Base-by-base conservation (phyloP, 169 alveolate species). In the Theileria annulata region DNA sequence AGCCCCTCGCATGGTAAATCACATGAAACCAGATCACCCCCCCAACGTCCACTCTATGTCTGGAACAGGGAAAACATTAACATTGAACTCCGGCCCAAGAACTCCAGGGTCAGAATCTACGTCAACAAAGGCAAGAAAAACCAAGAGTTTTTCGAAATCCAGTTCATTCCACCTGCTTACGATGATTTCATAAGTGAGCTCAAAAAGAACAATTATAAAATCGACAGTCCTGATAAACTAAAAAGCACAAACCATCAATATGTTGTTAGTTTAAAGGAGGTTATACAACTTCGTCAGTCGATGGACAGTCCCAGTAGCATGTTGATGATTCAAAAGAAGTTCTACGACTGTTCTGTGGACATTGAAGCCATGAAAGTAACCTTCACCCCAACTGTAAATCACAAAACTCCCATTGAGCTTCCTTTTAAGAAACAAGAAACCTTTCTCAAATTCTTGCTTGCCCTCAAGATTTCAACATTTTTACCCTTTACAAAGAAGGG, bases 71-170 rank as follows among this genome's bases (percentile, higher is more conserved):
- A 85, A 27, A 67, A 67, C 35, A 51, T 85, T 15, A 78, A 78
- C 62, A 67, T 87, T 25, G 79, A 77, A 48, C 5, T 71, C 35
- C 13, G 77, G 23, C 82, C 83, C 3, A 67, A 68, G n/a, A 79
- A 87, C 69, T 78, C 92, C 30, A 85, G 90, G 58, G 49, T 90
- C 49, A 54, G 94, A 28, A 47, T 90, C 23, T 84, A 86, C 71
- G 74, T 87, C 47, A 88, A 85, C 59, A 86, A 90, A 68, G 83
- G 85, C 35, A 75, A 88, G 17, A 58, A 79, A 75, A 75, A 59
- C 70, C 93, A 90, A 63, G 93, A 86, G 77, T 79, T 92, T 60
- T 90, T 85, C 71, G 94, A 90, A 69, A 63, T 90, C 25, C 67
- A 64, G 33, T 70, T 90, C 35, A 70, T 90, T 79, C 86, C 88